Percentiles rank a stretch among this genome's conserved stretches.
Evolutionary conservation across 192 early-diverging fungal species (phyloP).

Genomic region (Podila epicladia): DNA sequence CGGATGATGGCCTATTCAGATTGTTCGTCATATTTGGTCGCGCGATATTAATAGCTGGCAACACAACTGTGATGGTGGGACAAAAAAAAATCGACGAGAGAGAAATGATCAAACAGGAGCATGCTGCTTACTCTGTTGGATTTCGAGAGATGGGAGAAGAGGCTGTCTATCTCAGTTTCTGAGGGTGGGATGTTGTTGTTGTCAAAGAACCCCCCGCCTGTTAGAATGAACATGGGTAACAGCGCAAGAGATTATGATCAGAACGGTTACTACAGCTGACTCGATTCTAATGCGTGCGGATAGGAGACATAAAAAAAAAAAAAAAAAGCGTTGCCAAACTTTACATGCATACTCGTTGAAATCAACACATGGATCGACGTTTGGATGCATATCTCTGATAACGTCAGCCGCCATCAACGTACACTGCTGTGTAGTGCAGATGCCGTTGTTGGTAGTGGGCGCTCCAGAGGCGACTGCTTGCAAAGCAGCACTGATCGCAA

Average conservation of each 20-base stretch:
- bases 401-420: conserved; percentile 54
- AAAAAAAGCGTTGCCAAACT: neutral
- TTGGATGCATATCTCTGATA: conserved; percentile 55
- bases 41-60: too few relatives aligned
- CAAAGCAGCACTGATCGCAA: too few relatives aligned
- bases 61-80: neutral
- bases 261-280: neutral
- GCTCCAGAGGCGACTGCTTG: too few relatives aligned
- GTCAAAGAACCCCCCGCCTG: conserved; percentile 10
- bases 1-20: neutral
- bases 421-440: conserved; percentile 63
- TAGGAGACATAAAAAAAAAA: neutral
- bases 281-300: neutral
- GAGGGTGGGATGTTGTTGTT: neutral
- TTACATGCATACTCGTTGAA: conserved; percentile 71
- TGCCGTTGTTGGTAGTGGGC: conserved; percentile 4
- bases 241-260: neutral
- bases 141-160: neutral
- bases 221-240: neutral
- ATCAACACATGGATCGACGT: conserved; percentile 67
- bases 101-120: conserved; percentile 45
- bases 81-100: neutral
- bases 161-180: neutral
- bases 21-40: too few relatives aligned
- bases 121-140: conserved; percentile 4